Base-by-base conservation (phyloP, 352 stramenopile genomes). In the Globisporangium sylvaticum region DNA sequence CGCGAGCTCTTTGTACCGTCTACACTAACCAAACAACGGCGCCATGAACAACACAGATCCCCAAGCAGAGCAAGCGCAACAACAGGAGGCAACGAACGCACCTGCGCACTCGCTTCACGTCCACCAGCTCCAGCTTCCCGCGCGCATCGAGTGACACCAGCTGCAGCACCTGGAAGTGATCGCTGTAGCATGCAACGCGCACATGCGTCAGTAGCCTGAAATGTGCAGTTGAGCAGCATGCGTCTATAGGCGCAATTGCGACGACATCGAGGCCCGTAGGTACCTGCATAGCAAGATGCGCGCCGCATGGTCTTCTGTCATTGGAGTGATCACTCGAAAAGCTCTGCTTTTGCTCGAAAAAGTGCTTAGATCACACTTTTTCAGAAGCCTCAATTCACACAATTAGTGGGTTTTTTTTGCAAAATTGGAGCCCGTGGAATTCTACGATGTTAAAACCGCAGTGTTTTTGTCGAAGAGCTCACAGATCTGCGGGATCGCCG, bases 1-100 rank as follows among this genome's bases (percentile, higher is more conserved):
- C 18, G 80, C 80, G 31, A 85, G 50, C 60, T 76, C 57, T 67
- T 85, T 88, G 76, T 87, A 88, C 27, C 69, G 74, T 57, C 71
- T 80, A 31, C 10, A 32, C 39, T 2, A 20, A 7, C 9, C 54
- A 27, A 27, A 20, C 24, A 62, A 29, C 4, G 32, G 8, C n/a
- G 1, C 9, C 25, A 9, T 44, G n/a, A 67, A 14, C 37, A 27
- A 4, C 59, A 7, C 18, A 48, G 24, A 44, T n/a, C 34, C 18
- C n/a, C 27, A 63, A 22, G n/a, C 14, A 46, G 9, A 58, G 10
- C 10, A 32, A 57, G 20, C 24, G 27, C 15, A 37, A 39, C 3
- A 44, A 1, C 14, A 50, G 12, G 2, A 46, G 18, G n/a, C 50
- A 62, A 18, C n/a, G 31, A 8, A 54, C 60, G 34, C 10, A 79